Evolutionary conservation across 352 stramenopile genomes (phyloP), one percentile per base, ranked within the genome.

Genomic region (Globisporangium spiculum): DNA sequence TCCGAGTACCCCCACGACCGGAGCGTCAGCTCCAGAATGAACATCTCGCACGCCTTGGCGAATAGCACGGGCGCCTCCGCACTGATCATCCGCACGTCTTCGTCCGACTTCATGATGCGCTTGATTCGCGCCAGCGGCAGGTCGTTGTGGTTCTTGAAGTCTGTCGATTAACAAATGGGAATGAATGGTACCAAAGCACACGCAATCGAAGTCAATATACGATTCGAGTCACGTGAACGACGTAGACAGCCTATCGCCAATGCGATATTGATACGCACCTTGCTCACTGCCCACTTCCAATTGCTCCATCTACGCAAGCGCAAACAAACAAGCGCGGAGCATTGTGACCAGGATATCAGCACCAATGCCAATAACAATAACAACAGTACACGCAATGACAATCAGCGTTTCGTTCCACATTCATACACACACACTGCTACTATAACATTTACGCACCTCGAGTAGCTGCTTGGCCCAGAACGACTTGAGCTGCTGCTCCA

Each of bases 71-170:
- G 98, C 24, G 97, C 98, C 77, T 99, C 94, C 18, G 94, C 94
- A 67, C 91, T 98, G 76, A 99, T 99, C 98, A 99, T 99, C 41
- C 97, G 81, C 14, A 99, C 89, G 71, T 96, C 89, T 74, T 99
- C 97, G 74, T 99, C 98, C 48, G 91, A 98, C 84, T 99, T 99
- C 98, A 99, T 99, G 72, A 99, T 99, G 32, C 97, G 86, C 83
- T 99, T 99, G 86, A 99, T 99, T 48, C 98, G 87, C 22, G 97
- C 97, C 55, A 99, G 78, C 18, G 98, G 98, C 56, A 99, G 84
- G 78, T 99, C 97, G 77, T 99, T 99, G 88, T 99, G 97, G 74
- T 98, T 99, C 85, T 99, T 99, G 69, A 99, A 99, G 70, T 99
- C 88, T 95, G 63, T 24, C 1, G 22, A 8, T 22, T 16, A 10